Evolutionary conservation across 1,284 basidiomycete genomes (phyloP).

Genomic region (Naganishia liquefaciens): DNA sequence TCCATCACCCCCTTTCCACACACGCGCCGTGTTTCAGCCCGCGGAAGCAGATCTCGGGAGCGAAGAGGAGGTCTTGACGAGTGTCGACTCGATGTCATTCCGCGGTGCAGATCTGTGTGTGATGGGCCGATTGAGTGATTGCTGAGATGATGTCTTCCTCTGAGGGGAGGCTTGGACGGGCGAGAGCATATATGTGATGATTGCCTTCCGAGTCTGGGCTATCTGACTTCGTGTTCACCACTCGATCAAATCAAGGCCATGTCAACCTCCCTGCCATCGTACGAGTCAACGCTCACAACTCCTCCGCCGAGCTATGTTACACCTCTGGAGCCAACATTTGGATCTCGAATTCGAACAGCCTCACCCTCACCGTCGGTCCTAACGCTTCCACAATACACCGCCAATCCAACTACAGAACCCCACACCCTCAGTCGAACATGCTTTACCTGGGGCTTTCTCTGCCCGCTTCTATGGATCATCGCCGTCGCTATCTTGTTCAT

Average conservation of each 20-base stretch:
- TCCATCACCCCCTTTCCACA: not conserved
- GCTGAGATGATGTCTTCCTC: too few species aligned
- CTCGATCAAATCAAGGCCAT: not conserved
- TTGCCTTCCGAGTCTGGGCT: too few species aligned
- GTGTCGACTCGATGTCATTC: too few species aligned
- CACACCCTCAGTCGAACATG: conserved; percentile 45
- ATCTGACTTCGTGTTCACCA: too few species aligned
- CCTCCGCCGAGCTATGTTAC: not conserved
- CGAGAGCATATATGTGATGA: too few species aligned
- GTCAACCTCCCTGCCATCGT: not conserved
- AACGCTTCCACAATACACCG: conserved; percentile 40
- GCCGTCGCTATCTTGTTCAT: conserved; percentile 45
- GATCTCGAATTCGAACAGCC: not conserved
- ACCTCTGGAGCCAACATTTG: not conserved
- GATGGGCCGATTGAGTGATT: too few species aligned
- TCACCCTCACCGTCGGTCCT: not conserved
- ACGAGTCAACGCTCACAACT: not conserved
- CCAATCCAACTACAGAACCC: conserved; percentile 43
- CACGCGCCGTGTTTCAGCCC: conserved; percentile 4
- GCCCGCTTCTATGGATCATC: conserved; percentile 47
- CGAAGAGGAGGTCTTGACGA: too few species aligned
- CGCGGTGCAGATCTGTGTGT: too few species aligned
- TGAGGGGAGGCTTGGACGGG: too few species aligned
- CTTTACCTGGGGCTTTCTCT: conserved; percentile 49
- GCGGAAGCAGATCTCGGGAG: not conserved